phyloP scores from a whole-genome alignment of 1,284 basidiomycete species.

The Fomitopsis betulina region DNA sequence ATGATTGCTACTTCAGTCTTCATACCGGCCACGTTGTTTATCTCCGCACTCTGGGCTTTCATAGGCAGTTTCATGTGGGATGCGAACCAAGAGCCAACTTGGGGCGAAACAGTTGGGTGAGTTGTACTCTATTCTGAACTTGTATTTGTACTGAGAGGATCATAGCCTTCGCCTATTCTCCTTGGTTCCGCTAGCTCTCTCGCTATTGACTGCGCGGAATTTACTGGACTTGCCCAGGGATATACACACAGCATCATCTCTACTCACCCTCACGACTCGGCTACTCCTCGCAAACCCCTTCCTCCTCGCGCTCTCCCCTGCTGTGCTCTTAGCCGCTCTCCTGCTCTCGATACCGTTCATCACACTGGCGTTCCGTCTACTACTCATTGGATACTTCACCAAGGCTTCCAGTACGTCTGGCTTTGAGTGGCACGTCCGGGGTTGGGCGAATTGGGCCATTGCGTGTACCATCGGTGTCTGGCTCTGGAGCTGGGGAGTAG shows the following conservation, averaged over 20 bases:
- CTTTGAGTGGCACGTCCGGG: conserved; percentile 69
- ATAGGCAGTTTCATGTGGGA: conserved; percentile 88
- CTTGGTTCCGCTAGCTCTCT: conserved; percentile 67
- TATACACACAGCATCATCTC: conserved; percentile 67
- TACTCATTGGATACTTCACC: conserved; percentile 66
- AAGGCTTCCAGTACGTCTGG: conserved; percentile 22
- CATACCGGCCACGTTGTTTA: conserved; percentile 75
- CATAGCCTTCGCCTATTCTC: conserved; percentile 72
- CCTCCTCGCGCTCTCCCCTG: conserved; percentile 76
- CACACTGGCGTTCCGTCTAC: conserved; percentile 77
- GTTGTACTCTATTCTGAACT: conserved; percentile 22
- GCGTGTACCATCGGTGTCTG: conserved; percentile 65
- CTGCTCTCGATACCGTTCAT: conserved; percentile 82
- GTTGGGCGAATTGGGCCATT: conserved; percentile 85
- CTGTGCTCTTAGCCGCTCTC: conserved; percentile 70
- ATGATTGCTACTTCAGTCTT: conserved; percentile 76
- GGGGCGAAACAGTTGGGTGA: conserved; percentile 80
- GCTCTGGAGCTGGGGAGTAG: conserved; percentile 91
- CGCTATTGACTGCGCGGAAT: conserved; percentile 67
- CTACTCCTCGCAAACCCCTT: conserved; percentile 79
- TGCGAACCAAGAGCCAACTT: conserved; percentile 60
- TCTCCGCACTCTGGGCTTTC: conserved; percentile 86
- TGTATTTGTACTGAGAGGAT: conserved; percentile 3
- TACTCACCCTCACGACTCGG: conserved; percentile 77
- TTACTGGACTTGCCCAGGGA: conserved; percentile 64